Percentiles rank a stretch among this genome's conserved stretches.
These are phyloP conservation scores for Quercus dentata DNA, from an alignment of 306 rosid species.

Conservation along the genomic window DNA sequence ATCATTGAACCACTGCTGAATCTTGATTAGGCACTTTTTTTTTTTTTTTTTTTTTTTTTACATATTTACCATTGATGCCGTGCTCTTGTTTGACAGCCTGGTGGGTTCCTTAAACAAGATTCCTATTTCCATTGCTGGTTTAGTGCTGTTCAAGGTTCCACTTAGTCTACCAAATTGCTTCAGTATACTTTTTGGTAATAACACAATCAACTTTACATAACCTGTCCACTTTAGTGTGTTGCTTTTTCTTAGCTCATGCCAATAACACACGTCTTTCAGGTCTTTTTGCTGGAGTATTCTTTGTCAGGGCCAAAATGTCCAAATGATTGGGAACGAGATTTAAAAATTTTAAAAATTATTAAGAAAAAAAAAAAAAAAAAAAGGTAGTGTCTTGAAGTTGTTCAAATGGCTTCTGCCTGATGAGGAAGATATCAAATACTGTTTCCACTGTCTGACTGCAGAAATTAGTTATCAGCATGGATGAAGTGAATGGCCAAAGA, in stretches of 20 bases:
- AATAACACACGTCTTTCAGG: slow-evolving; percentile 40
- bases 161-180: slow-evolving; percentile 57
- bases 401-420: neutral
- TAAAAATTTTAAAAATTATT: too few species aligned
- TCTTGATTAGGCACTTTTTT: neutral
- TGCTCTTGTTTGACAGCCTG: slow-evolving; percentile 46
- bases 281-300: slow-evolving; percentile 80
- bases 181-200: slow-evolving; percentile 85
- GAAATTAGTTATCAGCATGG: too few species aligned
- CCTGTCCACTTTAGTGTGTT: neutral
- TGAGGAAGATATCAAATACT: neutral
- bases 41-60: neutral
- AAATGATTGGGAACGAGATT: neutral
- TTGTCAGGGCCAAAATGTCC: slow-evolving; percentile 83
- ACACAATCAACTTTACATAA: neutral
- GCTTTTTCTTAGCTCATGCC: neutral
- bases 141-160: slow-evolving; percentile 71
- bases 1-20: neutral
- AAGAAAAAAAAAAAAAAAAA: neutral
- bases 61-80: neutral
- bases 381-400: neutral
- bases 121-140: slow-evolving; percentile 81
- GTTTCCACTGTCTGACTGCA: too few species aligned
- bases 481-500: neutral
- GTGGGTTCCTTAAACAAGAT: slow-evolving; percentile 96